Conservation (phyloP, 306 rosid species). For the Inga oerstediana region DNA sequence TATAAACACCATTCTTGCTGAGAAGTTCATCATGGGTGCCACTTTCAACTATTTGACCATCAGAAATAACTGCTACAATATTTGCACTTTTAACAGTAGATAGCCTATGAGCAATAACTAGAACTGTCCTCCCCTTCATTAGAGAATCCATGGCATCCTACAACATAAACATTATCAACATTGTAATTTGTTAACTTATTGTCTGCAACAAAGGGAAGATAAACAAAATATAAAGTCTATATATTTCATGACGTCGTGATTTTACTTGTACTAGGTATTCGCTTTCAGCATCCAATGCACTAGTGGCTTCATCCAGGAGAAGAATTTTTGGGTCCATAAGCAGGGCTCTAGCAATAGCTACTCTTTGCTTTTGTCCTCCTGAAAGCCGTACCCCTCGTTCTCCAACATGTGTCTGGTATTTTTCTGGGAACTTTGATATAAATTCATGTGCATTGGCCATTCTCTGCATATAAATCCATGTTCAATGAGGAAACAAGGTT, state of each 20-base stretch:
- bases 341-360: constrained; percentile 78
- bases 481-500: constrained; percentile 17
- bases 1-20: constrained; percentile 56
- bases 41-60: constrained; percentile 65
- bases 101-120: constrained; percentile 77
- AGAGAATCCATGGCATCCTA: constrained; percentile 83
- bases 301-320: constrained; percentile 77
- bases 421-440: constrained; percentile 63
- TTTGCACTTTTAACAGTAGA: constrained; percentile 71
- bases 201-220: not conserved
- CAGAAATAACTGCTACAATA: constrained; percentile 62
- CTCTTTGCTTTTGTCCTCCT: constrained; percentile 80
- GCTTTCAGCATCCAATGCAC: constrained; percentile 82
- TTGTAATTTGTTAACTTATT: constrained; percentile 8
- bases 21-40: constrained; percentile 75
- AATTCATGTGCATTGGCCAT: constrained; percentile 81
- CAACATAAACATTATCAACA: constrained; percentile 16
- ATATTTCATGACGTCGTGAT: constrained; percentile 3
- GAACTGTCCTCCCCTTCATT: constrained; percentile 74
- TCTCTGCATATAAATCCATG: constrained; percentile 53
- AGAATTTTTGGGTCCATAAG: constrained; percentile 68
- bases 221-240: not conserved
- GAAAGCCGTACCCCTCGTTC: constrained; percentile 74
- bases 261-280: constrained; percentile 73
- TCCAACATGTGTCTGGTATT: constrained; percentile 65